Conservation (phyloP, 2,329 filamentous ascomycete genomes). For the Botrytis byssoidea region DNA sequence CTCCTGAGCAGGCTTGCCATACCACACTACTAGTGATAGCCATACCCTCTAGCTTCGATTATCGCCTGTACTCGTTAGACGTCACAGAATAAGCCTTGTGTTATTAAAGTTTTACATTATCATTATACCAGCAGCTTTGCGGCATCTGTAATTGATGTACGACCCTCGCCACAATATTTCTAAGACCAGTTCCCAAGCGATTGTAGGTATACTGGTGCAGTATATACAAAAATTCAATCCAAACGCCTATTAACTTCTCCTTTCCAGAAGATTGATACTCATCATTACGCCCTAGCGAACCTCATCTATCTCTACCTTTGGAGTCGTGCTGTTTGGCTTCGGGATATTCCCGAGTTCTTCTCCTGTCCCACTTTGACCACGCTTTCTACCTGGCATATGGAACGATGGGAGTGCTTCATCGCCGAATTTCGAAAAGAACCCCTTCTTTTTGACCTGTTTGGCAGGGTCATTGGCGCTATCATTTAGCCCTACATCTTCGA, state of each 20-base stretch:
- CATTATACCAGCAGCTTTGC: slow-evolving; percentile 23
- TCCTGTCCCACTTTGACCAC: slow-evolving; percentile 67
- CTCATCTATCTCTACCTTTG: slow-evolving; percentile 29
- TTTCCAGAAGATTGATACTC: not conserved
- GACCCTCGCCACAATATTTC: slow-evolving; percentile 12
- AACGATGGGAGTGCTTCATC: slow-evolving; percentile 46
- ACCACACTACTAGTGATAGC: not conserved
- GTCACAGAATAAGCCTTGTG: not conserved
- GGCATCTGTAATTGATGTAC: slow-evolving; percentile 14
- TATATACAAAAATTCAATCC: slow-evolving; percentile 16
- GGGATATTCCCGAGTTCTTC: slow-evolving; percentile 67
- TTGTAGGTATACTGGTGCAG: slow-evolving; percentile 20
- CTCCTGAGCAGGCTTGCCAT: not conserved
- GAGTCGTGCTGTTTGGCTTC: slow-evolving; percentile 27
- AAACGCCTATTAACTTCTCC: slow-evolving; percentile 13
- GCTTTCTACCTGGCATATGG: slow-evolving; percentile 71
- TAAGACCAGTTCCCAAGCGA: slow-evolving; percentile 21
- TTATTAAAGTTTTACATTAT: slow-evolving; percentile 24
- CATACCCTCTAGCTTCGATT: not conserved
- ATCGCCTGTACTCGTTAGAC: not conserved
- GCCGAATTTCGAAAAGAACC: slow-evolving; percentile 79
- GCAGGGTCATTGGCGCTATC: slow-evolving; percentile 63
- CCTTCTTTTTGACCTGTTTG: slow-evolving; percentile 59
- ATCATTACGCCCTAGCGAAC: slow-evolving; percentile 36
- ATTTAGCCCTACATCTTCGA: slow-evolving; percentile 85